Evolutionary conservation across 768 basidiomycete species (phyloP), one percentile per base, ranked within the genome.

Genomic region (Pholiota conissans): DNA sequence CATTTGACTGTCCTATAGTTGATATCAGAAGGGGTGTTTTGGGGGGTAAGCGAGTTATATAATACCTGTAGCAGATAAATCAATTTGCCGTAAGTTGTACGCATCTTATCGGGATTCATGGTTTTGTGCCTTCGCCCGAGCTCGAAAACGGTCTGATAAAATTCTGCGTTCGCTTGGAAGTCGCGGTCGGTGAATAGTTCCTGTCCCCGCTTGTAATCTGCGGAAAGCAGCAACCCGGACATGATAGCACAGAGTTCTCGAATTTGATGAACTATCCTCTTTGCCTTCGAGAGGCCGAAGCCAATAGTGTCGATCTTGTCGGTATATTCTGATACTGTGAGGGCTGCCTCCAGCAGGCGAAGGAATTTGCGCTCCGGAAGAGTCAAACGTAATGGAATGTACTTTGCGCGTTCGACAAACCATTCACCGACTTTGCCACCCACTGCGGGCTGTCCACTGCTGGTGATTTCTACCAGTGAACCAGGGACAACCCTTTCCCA

Each of bases 31-130:
- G n/a, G 56, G 55, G 13, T 30, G 42, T 18, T 20, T 11, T 16
- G 11, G 57, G 28, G 10, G n/a, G 48, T 13, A 49, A 42, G 34
- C 39, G 27, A 42, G 8, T 7, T 10, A 20, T 4, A 48, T 5
- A 77, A 62, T 60, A 89, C 90, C 82, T 92, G 90, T 30, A 93
- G 79, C 55, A 93, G 74, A 70, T 93, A 93, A 30, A 93, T 86
- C 58, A 93, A 74, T 67, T 93, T 93, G 9, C 92, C 92, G 59
- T 94, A 94, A 7, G 90, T 93, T 27, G 89, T 86, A 24, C 92
- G 82, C 91, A 93, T 93, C 64, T 93, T 93, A 67, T 93, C 92
- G 0, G 92, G 92, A 64, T 93, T 94, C 90, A 90, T 92, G 66
- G 94, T 93, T 70, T 93, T 93, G 68, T 93, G 90, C 57, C 91